Percentiles rank a stretch among this genome's conserved stretches.
phyloP scores from a whole-genome alignment of 176 grass and related monocot genomes.

The Aegilops bicornis region DNA sequence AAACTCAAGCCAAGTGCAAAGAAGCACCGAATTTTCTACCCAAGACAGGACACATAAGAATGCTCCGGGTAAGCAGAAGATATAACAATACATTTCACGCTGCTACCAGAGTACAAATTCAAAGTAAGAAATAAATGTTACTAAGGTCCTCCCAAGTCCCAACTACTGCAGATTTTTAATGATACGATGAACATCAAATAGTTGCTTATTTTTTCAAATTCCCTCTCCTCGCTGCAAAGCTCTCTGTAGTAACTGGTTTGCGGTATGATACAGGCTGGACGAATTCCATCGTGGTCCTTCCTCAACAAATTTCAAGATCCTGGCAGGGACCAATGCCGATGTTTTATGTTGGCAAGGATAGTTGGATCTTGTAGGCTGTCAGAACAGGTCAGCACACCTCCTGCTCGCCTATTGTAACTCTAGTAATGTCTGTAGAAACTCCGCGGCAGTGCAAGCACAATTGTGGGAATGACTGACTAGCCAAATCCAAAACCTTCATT shows the following conservation, averaged over 20 bases:
- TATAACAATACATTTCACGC: background rate
- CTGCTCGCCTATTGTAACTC: constrained; percentile 8
- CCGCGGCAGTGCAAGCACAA: background rate
- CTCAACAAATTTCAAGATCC: background rate
- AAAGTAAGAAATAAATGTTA: background rate
- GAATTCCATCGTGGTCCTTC: background rate
- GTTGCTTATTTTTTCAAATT: background rate
- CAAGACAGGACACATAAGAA: background rate
- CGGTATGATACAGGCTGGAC: background rate
- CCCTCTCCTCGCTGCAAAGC: background rate
- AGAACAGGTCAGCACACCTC: background rate
- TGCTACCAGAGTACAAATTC: background rate
- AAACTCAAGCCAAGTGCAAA: background rate
- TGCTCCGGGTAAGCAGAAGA: background rate
- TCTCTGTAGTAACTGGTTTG: background rate
- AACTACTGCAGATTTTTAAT: background rate
- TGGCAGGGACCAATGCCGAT: background rate
- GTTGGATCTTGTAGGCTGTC: background rate
- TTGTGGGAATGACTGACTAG: background rate
- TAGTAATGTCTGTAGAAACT: constrained; percentile 35
- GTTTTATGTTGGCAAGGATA: constrained; percentile 23
- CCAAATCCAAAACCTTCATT: constrained; percentile 92
- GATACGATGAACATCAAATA: constrained; percentile 42
- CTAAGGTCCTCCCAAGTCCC: background rate
- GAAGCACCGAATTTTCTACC: background rate